Base-by-base conservation (phyloP, 352 stramenopile genomes). In the Phytophthora pinifolia region DNA sequence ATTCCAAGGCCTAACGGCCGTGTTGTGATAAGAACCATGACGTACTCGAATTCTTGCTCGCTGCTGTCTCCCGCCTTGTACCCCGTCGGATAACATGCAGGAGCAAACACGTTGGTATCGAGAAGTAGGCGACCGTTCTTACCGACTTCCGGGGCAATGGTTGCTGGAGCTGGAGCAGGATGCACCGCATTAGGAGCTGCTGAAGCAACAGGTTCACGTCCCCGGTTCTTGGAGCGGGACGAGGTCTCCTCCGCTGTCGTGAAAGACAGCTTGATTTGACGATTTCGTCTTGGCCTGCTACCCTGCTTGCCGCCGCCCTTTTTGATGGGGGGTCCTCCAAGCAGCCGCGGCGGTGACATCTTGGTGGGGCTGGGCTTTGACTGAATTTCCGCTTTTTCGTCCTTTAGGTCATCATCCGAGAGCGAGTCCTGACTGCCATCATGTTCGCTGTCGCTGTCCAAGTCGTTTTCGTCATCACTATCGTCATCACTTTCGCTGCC, bases 1-100 rank as follows among this genome's bases (percentile, higher is more conserved):
- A 90, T 65, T 18, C 74, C 75, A 8, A 93, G 62, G 17, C 78
- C 79, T n/a, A 91, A 59, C 27, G 80, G 79, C 14, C 79, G 52
- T 17, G 37, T 72, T 14, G 71, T 58, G 25, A 87, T 73, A 29
- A 91, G 43, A 9, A 88, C 36, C 60, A 93, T 80, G 30, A 89
- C 64, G 32, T 85, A 83, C 30, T 89, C 72, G 42, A 80, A 76
- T 7, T 73, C 45, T 39, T 62, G 49, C 20, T 75, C 67, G 22
- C 33, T 43, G 13, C 20, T 22, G 2, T 71, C 49, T 17, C 51
- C 54, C 37, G 42, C 37, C 3, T 59, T 46, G 41, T 76, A 54
- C 8, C 37, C 48, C 9, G 45, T 35, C 1, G 69, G 63, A 18
- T 67, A 65, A 44, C 70, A 62, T 18, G 43, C 47, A 32, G 74